These are phyloP conservation scores for Persicaria tinctoria DNA, from an alignment of 148 eudicot species.

Conservation along the genomic window DNA sequence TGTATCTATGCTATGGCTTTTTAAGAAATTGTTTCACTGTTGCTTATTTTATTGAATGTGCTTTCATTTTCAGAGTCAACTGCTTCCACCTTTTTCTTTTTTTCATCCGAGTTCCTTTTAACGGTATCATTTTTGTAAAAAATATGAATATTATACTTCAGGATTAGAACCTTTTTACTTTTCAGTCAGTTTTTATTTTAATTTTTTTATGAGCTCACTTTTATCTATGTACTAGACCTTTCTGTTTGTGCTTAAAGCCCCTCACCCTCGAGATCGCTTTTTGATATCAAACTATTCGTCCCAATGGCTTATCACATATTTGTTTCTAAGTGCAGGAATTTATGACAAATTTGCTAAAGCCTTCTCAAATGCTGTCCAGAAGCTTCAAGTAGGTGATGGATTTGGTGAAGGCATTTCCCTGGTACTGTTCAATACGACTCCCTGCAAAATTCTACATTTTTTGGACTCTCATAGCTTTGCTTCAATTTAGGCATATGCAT, in stretches of 20 bases:
- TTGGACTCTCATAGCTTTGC: no score
- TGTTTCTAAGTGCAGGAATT: constrained; percentile 37
- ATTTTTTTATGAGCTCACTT: neutral
- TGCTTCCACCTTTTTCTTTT: no score
- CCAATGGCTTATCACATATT: neutral
- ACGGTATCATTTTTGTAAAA: no score
- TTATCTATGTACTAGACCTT: neutral
- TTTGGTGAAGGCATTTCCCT: no score
- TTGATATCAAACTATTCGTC: neutral
- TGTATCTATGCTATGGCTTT: neutral
- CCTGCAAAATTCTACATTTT: no score
- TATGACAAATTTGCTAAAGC: no score
- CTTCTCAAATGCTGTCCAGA: no score
- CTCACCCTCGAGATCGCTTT: neutral
- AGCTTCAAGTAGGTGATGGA: no score
- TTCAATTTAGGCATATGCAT: no score
- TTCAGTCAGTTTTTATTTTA: neutral
- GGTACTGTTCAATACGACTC: no score
- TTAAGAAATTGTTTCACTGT: neutral
- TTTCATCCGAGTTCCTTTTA: no score
- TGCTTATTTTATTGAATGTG: neutral
- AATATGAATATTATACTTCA: neutral
- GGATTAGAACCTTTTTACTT: neutral
- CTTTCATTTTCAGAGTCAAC: no score
- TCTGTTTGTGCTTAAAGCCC: neutral